A percentile compares a stretch with the other conserved stretches of the same genome.
phyloP scores from a whole-genome alignment of 139 green algal genomes.

The Chlamydomonas urium region DNA sequence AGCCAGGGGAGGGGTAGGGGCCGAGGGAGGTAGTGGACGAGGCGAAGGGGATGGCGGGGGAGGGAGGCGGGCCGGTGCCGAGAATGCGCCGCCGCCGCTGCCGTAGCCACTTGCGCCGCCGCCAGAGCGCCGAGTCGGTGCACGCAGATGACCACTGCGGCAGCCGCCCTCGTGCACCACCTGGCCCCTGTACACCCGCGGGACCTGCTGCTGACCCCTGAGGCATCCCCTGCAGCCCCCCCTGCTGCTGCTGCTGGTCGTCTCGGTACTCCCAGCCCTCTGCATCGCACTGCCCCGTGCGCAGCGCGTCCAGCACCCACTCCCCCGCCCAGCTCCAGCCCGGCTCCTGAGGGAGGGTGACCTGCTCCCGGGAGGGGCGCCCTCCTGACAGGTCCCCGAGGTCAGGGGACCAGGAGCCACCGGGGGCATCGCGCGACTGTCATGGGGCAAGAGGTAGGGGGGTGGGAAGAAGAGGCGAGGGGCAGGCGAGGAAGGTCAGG shows the following conservation, averaged over 20 bases:
- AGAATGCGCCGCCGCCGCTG: conserved; percentile 24
- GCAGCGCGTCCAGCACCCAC: conserved; percentile 15
- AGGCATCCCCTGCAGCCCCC: too few species aligned
- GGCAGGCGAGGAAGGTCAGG: too few species aligned
- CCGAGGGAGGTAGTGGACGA: too few species aligned
- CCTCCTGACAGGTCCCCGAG: background rate
- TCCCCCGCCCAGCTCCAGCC: conserved; percentile 51
- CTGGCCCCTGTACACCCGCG: too few species aligned
- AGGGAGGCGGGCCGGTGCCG: too few species aligned
- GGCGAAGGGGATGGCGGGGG: too few species aligned
- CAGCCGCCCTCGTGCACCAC: too few species aligned
- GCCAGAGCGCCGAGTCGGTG: background rate
- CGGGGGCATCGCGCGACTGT: background rate
- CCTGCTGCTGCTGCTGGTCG: too few species aligned
- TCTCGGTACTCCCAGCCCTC: conserved; percentile 13
- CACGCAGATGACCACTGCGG: too few species aligned
- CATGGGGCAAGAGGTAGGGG: too few species aligned
- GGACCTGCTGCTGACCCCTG: too few species aligned
- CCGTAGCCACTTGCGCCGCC: conserved; percentile 25
- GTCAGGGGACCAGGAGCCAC: background rate
- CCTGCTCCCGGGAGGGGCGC: conserved; percentile 22
- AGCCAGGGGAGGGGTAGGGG: background rate
- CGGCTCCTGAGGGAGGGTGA: conserved; percentile 31
- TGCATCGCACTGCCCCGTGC: background rate
- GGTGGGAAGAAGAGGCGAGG: too few species aligned